These are phyloP conservation scores for Nadsonia commutata DNA, from an alignment of 1,139 yeast species.

Conservation along the genomic window DNA sequence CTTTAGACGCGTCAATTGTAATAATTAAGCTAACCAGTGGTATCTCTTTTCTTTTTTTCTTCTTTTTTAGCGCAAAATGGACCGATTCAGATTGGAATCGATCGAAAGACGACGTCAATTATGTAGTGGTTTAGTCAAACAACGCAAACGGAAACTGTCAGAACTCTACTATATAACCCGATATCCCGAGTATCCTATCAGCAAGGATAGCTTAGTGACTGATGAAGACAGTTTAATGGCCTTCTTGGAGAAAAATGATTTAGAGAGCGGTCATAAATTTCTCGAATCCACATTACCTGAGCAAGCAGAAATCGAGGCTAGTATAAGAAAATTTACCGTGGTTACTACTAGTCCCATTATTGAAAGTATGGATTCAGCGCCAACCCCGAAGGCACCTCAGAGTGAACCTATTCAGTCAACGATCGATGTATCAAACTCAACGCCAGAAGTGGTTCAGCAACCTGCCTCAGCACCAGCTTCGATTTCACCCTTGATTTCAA, in stretches of 20 bases:
- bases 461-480: no score
- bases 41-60: neutral
- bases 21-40: no score
- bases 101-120: conserved; percentile 30
- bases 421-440: no score
- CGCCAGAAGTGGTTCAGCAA: no score
- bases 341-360: neutral
- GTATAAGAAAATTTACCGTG: neutral
- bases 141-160: conserved; percentile 37
- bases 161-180: conserved; percentile 41
- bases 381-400: no score
- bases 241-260: conserved; percentile 31
- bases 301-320: conserved; percentile 7
- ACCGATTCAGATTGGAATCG: conserved; percentile 30
- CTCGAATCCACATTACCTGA: conserved; percentile 16
- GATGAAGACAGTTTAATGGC: conserved; percentile 28
- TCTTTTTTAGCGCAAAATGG: conserved; percentile 21
- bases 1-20: no score
- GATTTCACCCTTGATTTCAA: no score
- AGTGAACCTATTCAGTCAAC: no score
- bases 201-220: conserved; percentile 22
- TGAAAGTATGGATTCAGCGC: no score
- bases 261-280: conserved; percentile 24
- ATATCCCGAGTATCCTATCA: conserved; percentile 28
- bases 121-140: conserved; percentile 26